Evolutionary conservation across 352 stramenopile species (phyloP), one percentile per base, ranked within the genome.

Genomic region (Elongisporangium anandrum): DNA sequence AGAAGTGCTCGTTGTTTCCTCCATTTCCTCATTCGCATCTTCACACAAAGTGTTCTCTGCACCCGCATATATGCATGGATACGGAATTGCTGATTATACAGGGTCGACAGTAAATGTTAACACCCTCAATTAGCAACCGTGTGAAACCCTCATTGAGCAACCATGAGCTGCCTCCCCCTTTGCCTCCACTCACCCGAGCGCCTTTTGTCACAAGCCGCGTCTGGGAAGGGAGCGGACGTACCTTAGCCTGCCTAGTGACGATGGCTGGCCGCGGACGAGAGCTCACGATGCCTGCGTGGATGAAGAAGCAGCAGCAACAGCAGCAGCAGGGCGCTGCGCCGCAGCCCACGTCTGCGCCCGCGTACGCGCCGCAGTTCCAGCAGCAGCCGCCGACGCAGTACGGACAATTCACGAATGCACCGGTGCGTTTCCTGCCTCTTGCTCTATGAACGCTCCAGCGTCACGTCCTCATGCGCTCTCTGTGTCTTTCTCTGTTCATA

Each of bases 251-350:
- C 24, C 50, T n/a, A 62, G 24, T 17, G 29, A 75, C 23, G 12
- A 91, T 92, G 81, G 81, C 79, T n/a, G 87, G 85, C 20, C 79
- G 87, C 48, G 87, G 87, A 72, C 81, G 85, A 24, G 83, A 89
- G 60, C 79, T 96, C 63, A 93, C 83, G 69, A 73, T 96, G 53
- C 87, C 87, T 20, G 87, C 87, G 64, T 96, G 87, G 87, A 94
- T 95, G 85, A 92, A 87, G 66, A 90, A 94, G 67, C 78, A 89
- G 63, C 78, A 92, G 56, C 78, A 89, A 61, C 78, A 92, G 56
- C 49, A 54, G 50, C 54, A 70, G 57, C 55, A 64, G 50, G 56
- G 52, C 17, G 54, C 48, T 24, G 39, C 34, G 49, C 60, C 23
- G 41, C 56, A 47, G 53, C 58, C 10, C 38, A 62, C 21, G 23